Percentiles rank a stretch among this genome's conserved stretches.
Conservation (phyloP, 2,329 filamentous ascomycete species). For the Penicillium sumatraense region DNA sequence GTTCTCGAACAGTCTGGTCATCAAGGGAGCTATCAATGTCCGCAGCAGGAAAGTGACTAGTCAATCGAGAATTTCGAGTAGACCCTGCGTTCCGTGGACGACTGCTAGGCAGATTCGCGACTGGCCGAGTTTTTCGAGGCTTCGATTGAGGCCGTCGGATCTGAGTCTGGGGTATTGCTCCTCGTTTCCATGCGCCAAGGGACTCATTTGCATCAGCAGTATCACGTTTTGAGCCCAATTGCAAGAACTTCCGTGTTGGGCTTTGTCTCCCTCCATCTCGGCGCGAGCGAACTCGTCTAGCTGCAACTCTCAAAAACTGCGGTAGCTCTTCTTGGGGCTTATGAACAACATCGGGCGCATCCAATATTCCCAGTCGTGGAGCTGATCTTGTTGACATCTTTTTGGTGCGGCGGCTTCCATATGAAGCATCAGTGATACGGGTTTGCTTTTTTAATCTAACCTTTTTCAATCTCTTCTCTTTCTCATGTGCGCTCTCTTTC, state of each 20-base stretch:
- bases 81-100: slow-evolving; percentile 8
- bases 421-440: slow-evolving; percentile 40
- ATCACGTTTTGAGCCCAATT: slow-evolving; percentile 57
- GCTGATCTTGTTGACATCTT: slow-evolving; percentile 15
- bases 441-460: slow-evolving; percentile 38
- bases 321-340: slow-evolving; percentile 44
- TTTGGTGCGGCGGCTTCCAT: slow-evolving; percentile 27
- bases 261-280: slow-evolving; percentile 56
- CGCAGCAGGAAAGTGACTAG: slow-evolving; percentile 4
- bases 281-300: slow-evolving; percentile 55
- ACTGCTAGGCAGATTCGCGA: slow-evolving; percentile 26
- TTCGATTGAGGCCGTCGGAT: slow-evolving; percentile 21
- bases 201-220: slow-evolving; percentile 58
- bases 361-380: slow-evolving; percentile 54
- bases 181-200: slow-evolving; percentile 57
- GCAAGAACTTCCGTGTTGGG: slow-evolving; percentile 57
- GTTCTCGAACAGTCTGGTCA: slow-evolving; percentile 5
- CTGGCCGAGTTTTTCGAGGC: slow-evolving; percentile 28
- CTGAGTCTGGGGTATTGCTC: slow-evolving; percentile 42
- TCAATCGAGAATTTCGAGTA: slow-evolving; percentile 2
- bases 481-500: slow-evolving; percentile 16
- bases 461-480: slow-evolving; percentile 29
- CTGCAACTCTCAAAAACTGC: slow-evolving; percentile 61
- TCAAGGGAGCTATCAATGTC: slow-evolving; percentile 4
- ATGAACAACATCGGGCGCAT: slow-evolving; percentile 47